These are phyloP conservation scores for Eurotiales sp. DNA, from an alignment of 2,329 filamentous ascomycete species.

Conservation along the genomic window DNA sequence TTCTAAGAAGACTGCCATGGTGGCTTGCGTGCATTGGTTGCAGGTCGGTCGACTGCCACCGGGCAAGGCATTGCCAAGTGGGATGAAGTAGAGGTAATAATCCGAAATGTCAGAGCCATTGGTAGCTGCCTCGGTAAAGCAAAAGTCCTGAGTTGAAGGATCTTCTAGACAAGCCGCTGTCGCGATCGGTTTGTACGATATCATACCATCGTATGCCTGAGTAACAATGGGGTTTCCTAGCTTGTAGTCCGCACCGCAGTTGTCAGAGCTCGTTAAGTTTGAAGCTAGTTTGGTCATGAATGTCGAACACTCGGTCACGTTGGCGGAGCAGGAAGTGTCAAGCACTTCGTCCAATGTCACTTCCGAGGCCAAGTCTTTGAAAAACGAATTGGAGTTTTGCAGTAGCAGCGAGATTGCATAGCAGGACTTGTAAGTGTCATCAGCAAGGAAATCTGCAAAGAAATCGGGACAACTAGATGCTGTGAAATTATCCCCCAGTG, in stretches of 20 bases:
- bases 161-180: slow-evolving; percentile 75
- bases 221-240: slow-evolving; percentile 65
- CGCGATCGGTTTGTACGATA: slow-evolving; percentile 74
- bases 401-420: slow-evolving; percentile 81
- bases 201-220: slow-evolving; percentile 70
- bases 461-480: slow-evolving; percentile 49
- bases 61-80: slow-evolving; percentile 70
- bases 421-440: slow-evolving; percentile 67
- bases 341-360: slow-evolving; percentile 72
- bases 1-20: slow-evolving; percentile 74
- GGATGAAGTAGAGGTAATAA: slow-evolving; percentile 79
- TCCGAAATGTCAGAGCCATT: slow-evolving; percentile 68
- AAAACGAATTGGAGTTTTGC: slow-evolving; percentile 80
- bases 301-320: slow-evolving; percentile 61
- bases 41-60: slow-evolving; percentile 68
- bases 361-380: slow-evolving; percentile 69
- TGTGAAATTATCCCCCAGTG: slow-evolving; percentile 61
- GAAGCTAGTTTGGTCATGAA: slow-evolving; percentile 63
- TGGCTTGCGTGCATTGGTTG: slow-evolving; percentile 69
- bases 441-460: slow-evolving; percentile 63
- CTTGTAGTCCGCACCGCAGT: slow-evolving; percentile 70
- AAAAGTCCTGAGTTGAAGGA: slow-evolving; percentile 62
- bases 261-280: slow-evolving; percentile 58
- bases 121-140: slow-evolving; percentile 78
- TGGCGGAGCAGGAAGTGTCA: slow-evolving; percentile 70